Percentiles rank a stretch among this genome's conserved stretches.
Conservation (phyloP, 176 grass and related monocot species). For the Saccharum officinarum region DNA sequence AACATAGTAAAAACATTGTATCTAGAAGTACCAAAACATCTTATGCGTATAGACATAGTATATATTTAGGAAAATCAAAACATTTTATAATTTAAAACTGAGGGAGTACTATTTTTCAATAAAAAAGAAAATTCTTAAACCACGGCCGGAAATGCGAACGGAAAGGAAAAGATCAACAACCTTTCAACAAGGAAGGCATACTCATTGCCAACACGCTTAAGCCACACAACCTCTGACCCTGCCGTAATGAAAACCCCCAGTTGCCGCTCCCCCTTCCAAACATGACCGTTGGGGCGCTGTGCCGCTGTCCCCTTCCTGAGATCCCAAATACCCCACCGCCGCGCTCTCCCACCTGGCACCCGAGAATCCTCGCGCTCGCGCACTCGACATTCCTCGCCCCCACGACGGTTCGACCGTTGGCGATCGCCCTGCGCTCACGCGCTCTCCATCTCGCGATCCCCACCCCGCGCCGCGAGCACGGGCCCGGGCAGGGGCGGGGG, state of each 20-base stretch:
- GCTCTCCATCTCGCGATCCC: neutral
- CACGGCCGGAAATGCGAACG: neutral
- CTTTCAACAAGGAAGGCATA: conserved; percentile 34
- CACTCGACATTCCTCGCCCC: conserved; percentile 27
- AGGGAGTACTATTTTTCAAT: neutral
- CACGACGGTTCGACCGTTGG: conserved; percentile 26
- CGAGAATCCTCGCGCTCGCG: conserved; percentile 25
- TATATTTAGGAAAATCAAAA: too few relatives aligned
- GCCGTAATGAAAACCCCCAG: neutral
- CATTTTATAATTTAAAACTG: too few relatives aligned
- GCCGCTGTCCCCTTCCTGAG: conserved; percentile 30
- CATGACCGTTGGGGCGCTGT: conserved; percentile 56
- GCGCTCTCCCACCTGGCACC: neutral
- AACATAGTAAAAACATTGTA: too few relatives aligned
- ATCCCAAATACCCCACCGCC: conserved; percentile 43
- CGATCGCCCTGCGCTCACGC: neutral
- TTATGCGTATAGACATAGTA: too few relatives aligned
- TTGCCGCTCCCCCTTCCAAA: conserved; percentile 20
- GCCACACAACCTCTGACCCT: neutral
- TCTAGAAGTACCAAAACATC: too few relatives aligned
- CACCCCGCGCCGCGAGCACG: neutral
- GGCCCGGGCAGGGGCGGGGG: neutral
- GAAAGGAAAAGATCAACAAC: neutral
- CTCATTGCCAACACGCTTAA: conserved; percentile 14
- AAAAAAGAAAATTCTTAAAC: neutral